Conservation (phyloP, 2,329 filamentous ascomycete species). For the Calonectria honghensis region DNA sequence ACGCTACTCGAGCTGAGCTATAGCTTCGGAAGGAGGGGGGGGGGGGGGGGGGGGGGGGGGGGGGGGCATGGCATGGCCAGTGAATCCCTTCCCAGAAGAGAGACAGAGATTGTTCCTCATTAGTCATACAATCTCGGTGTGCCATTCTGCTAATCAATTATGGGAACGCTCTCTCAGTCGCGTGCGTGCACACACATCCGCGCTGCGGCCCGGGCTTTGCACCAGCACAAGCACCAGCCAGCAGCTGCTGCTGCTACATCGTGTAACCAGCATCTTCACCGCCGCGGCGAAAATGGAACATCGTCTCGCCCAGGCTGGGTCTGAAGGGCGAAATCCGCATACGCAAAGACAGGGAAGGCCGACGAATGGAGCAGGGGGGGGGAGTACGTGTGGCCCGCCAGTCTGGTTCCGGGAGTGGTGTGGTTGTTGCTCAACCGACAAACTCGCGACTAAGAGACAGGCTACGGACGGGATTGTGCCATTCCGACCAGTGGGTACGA, state of each 20-base stretch:
- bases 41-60: too few relatives aligned
- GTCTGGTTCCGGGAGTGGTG: constrained; percentile 35
- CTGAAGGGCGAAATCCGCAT: neutral
- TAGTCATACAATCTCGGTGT: constrained; percentile 17
- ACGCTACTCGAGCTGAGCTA: constrained; percentile 9
- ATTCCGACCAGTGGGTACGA: constrained; percentile 25
- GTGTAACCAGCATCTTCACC: constrained; percentile 14
- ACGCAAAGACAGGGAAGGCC: constrained; percentile 4
- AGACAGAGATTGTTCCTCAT: neutral
- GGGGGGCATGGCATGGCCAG: constrained; percentile 11
- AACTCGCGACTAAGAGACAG: constrained; percentile 15
- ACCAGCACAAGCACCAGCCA: neutral
- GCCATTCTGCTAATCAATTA: constrained; percentile 10
- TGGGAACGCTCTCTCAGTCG: neutral
- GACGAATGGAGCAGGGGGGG: constrained; percentile 20
- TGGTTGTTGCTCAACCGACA: constrained; percentile 27
- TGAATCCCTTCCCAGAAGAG: neutral
- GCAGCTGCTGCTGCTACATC: neutral
- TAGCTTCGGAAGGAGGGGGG: neutral
- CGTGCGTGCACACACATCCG: neutral
- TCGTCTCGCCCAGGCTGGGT: constrained; percentile 9
- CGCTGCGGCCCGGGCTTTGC: constrained; percentile 10
- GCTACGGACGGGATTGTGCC: constrained; percentile 30
- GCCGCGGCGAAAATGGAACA: constrained; percentile 22
- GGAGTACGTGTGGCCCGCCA: constrained; percentile 28